Percentiles rank a stretch among this genome's conserved stretches.
phyloP scores from a whole-genome alignment of 768 basidiomycete species.

The Candolleomyces aberdarensis region DNA sequence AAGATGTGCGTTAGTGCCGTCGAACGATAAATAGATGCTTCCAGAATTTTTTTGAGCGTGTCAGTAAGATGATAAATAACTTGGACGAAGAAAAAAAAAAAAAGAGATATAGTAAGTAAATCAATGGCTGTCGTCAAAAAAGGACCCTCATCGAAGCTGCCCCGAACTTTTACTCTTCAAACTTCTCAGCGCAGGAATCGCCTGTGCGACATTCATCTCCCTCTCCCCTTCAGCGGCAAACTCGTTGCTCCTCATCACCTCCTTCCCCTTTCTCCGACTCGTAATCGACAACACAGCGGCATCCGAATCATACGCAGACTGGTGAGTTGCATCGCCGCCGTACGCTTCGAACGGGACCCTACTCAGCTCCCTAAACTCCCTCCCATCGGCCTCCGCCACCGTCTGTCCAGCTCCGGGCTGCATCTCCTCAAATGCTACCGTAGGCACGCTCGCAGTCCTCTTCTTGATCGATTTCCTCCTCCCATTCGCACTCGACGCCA shows the following conservation, averaged over 20 bases:
- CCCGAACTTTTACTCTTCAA: conserved; percentile 4
- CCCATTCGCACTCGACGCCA: neutral
- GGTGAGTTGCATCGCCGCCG: neutral
- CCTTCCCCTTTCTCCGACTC: neutral
- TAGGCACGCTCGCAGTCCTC: conserved; percentile 8
- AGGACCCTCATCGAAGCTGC: neutral
- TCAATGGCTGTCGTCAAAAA: no score
- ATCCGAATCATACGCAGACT: conserved; percentile 4
- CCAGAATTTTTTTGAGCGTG: no score
- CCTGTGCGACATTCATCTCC: neutral
- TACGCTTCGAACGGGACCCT: neutral
- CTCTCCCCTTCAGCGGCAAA: neutral
- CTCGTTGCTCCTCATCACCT: neutral
- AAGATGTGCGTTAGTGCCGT: no score
- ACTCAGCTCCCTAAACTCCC: neutral
- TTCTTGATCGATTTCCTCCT: conserved; percentile 1
- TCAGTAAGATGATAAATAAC: no score
- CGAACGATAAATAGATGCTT: no score
- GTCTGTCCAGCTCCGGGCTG: no score
- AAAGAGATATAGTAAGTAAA: no score
- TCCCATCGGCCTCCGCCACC: neutral
- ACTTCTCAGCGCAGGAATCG: conserved; percentile 4
- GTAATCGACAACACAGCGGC: conserved; percentile 2
- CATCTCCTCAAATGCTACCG: neutral
- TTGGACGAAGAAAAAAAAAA: no score